A percentile compares a stretch with the other conserved stretches of the same genome.
phyloP scores from a whole-genome alignment of 2,329 filamentous ascomycete species.

The Pseudogymnoascus sp. region DNA sequence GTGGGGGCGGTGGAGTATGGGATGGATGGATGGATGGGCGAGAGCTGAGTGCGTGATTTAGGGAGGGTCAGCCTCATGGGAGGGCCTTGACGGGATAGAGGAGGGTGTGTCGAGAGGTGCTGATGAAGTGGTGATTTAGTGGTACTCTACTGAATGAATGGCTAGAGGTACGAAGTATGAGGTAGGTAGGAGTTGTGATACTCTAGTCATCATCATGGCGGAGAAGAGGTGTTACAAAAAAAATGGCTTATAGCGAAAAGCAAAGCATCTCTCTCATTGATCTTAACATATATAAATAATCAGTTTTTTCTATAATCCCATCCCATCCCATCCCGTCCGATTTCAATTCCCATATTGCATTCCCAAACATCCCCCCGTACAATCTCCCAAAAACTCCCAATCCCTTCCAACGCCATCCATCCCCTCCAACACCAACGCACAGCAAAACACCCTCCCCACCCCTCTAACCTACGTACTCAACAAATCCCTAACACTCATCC shows the following conservation, averaged over 20 bases:
- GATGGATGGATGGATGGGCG: neutral
- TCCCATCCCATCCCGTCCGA: neutral
- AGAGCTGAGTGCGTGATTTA: neutral
- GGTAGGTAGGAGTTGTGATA: neutral
- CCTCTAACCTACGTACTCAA: constrained; percentile 37
- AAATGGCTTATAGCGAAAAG: neutral
- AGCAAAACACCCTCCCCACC: neutral
- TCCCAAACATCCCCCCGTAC: neutral
- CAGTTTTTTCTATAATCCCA: neutral
- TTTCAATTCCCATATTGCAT: neutral
- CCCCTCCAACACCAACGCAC: neutral
- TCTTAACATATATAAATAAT: neutral
- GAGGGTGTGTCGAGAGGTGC: neutral
- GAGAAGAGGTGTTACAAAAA: neutral
- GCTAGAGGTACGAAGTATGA: too few relatives aligned
- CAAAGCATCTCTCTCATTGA: neutral
- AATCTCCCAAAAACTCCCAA: neutral
- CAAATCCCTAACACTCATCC: constrained; percentile 49
- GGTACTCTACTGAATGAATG: neutral
- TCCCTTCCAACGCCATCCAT: neutral
- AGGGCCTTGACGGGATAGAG: neutral
- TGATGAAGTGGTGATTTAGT: neutral
- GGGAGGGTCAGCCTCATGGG: neutral
- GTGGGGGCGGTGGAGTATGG: neutral
- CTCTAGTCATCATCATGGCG: neutral